phyloP scores from a whole-genome alignment of 495 filamentous ascomycete species.

The Margaritispora aquatica region DNA sequence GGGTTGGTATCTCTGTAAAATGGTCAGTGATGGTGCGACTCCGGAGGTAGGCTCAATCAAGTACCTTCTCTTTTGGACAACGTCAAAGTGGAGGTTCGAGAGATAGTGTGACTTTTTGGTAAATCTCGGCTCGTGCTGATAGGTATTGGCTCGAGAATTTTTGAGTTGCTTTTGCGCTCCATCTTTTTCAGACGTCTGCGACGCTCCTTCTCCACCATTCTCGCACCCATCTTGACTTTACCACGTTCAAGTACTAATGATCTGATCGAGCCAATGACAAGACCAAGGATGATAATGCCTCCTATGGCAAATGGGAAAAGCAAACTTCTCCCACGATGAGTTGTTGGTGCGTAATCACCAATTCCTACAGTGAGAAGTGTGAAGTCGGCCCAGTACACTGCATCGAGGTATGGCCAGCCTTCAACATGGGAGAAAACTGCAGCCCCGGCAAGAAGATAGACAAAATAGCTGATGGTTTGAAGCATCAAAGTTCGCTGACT shows the following conservation, averaged over 20 bases:
- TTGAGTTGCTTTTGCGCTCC: constrained; percentile 34
- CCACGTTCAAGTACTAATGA: constrained; percentile 74
- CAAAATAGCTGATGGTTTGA: constrained; percentile 73
- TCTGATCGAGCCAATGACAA: constrained; percentile 78
- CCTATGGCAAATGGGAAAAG: constrained; percentile 76
- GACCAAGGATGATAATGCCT: constrained; percentile 72
- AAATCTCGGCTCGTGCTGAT: background rate
- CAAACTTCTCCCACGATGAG: constrained; percentile 56
- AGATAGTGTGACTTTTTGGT: constrained; percentile 7
- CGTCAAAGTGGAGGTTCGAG: no score
- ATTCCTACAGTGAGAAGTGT: constrained; percentile 83
- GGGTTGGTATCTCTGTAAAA: no score
- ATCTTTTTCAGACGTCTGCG: constrained; percentile 47
- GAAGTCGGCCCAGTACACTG: constrained; percentile 77
- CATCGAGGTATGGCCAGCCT: constrained; percentile 71
- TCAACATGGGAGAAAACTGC: constrained; percentile 67
- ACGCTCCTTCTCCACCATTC: constrained; percentile 66
- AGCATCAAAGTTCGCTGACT: constrained; percentile 82
- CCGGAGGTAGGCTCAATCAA: no score
- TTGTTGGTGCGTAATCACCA: constrained; percentile 55
- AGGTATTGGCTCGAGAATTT: constrained; percentile 40
- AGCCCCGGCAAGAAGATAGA: constrained; percentile 71
- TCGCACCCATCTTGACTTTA: constrained; percentile 59
- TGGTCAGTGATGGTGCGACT: no score
- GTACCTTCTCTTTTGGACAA: background rate